A percentile compares a stretch with the other conserved stretches of the same genome.
Conservation (phyloP, 2,329 filamentous ascomycete genomes). For the Claviceps quebecensis region DNA sequence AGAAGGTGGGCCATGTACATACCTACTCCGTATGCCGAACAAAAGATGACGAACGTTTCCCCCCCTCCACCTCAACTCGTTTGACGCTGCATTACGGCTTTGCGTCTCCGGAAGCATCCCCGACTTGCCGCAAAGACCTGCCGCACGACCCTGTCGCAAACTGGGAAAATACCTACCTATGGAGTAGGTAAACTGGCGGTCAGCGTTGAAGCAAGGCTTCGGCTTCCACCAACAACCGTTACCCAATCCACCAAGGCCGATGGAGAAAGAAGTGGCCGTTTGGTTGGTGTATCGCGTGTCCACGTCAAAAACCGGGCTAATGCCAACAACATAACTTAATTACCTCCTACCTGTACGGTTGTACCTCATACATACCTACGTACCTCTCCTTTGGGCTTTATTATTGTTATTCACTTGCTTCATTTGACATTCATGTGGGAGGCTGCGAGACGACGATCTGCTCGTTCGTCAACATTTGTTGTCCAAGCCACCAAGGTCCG, state of each 20-base stretch:
- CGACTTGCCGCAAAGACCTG: slow-evolving; percentile 2
- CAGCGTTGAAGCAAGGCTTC: background rate
- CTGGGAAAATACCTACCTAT: background rate
- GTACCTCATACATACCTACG: no score
- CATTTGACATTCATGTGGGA: slow-evolving; percentile 3
- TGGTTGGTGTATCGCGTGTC: slow-evolving; percentile 5
- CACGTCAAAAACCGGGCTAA: slow-evolving; percentile 4
- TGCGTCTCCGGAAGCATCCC: slow-evolving; percentile 4
- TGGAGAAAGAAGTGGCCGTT: background rate
- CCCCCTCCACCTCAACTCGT: no score
- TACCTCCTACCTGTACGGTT: no score
- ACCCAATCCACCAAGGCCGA: background rate
- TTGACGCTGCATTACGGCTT: slow-evolving; percentile 3
- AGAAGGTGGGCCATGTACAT: background rate
- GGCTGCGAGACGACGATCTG: slow-evolving; percentile 9
- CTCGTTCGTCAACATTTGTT: slow-evolving; percentile 4
- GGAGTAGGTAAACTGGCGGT: slow-evolving; percentile 9
- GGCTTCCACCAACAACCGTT: background rate
- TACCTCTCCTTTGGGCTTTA: no score
- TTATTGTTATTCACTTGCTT: no score
- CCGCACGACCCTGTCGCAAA: background rate
- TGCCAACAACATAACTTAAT: slow-evolving; percentile 2
- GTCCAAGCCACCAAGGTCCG: slow-evolving; percentile 4
- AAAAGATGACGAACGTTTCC: no score
- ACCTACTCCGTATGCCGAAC: no score